Evolutionary conservation across 2,329 filamentous ascomycete species (phyloP).

Genomic region (Amauroascus niger): DNA sequence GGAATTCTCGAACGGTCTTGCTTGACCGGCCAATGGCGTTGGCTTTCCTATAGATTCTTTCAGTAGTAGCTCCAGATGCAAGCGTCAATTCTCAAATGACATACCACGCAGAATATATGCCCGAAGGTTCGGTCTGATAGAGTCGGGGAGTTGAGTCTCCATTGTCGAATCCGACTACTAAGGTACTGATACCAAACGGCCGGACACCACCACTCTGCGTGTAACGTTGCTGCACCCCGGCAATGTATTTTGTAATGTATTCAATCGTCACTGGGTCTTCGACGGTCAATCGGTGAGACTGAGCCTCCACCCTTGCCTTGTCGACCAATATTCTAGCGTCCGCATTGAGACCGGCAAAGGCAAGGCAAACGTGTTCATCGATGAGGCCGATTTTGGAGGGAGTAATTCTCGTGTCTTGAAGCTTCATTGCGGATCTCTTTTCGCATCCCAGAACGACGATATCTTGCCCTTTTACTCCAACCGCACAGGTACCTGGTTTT

Average conservation of each 20-base stretch:
- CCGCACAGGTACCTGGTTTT: slow-evolving; percentile 79
- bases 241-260: slow-evolving; percentile 99
- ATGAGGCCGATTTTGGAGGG: slow-evolving; percentile 96
- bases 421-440: slow-evolving; percentile 98
- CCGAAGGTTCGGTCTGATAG: slow-evolving; percentile 98
- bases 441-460: slow-evolving; percentile 96
- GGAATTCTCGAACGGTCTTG: slow-evolving; percentile 97
- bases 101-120: slow-evolving; percentile 98
- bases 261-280: slow-evolving; percentile 97
- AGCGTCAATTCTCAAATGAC: slow-evolving; percentile 24
- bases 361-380: slow-evolving; percentile 91
- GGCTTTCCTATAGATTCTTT: slow-evolving; percentile 68
- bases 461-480: slow-evolving; percentile 89
- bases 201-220: slow-evolving; percentile 96
- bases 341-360: slow-evolving; percentile 93
- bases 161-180: slow-evolving; percentile 97
- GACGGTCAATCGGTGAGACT: slow-evolving; percentile 92
- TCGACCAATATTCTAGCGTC: slow-evolving; percentile 97
- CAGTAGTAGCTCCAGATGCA: background rate
- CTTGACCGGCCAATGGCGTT: slow-evolving; percentile 97
- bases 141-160: slow-evolving; percentile 78
- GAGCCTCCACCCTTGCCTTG: slow-evolving; percentile 93
- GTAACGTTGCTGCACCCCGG: slow-evolving; percentile 95
- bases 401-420: slow-evolving; percentile 97
- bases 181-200: slow-evolving; percentile 96